phyloP scores from a whole-genome alignment of 2,329 filamentous ascomycete genomes.

The Aspergillus pseudoglaucus region DNA sequence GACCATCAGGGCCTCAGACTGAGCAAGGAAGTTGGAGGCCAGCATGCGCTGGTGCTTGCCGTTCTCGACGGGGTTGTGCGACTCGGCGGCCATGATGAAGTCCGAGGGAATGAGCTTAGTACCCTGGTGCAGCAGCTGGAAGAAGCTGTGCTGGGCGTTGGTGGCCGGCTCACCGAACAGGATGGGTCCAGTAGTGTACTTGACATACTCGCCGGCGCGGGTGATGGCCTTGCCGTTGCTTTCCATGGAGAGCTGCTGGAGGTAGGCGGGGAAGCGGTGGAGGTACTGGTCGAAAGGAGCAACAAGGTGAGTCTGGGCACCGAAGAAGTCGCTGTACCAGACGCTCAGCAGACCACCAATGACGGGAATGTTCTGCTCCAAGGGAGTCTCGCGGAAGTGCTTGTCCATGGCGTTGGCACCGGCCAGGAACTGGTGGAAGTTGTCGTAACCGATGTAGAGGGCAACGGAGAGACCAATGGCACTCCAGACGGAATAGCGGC shows the following conservation, averaged over 20 bases:
- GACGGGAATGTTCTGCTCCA: slow-evolving; percentile 91
- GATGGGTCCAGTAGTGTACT: slow-evolving; percentile 95
- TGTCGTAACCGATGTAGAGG: slow-evolving; percentile 93
- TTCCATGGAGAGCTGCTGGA: slow-evolving; percentile 99
- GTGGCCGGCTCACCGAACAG: slow-evolving; percentile 97
- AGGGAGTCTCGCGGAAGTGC: slow-evolving; percentile 86
- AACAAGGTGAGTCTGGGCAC: slow-evolving; percentile 93
- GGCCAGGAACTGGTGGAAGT: slow-evolving; percentile 92
- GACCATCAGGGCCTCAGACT: slow-evolving; percentile 50
- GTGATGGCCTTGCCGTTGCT: slow-evolving; percentile 98
- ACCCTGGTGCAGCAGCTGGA: slow-evolving; percentile 97
- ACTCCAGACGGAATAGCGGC: slow-evolving; percentile 97
- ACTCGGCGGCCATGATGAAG: slow-evolving; percentile 93
- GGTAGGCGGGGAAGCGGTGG: slow-evolving; percentile 96
- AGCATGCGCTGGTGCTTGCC: slow-evolving; percentile 80
- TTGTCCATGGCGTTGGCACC: slow-evolving; percentile 97
- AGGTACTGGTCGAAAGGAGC: slow-evolving; percentile 99
- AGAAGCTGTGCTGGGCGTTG: slow-evolving; percentile 99
- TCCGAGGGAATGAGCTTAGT: slow-evolving; percentile 98
- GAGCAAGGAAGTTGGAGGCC: slow-evolving; percentile 46
- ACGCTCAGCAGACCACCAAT: slow-evolving; percentile 90
- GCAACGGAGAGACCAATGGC: slow-evolving; percentile 93
- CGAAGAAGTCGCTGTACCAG: slow-evolving; percentile 99
- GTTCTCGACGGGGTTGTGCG: slow-evolving; percentile 88
- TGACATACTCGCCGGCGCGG: slow-evolving; percentile 77